phyloP scores from a whole-genome alignment of 192 early-diverging fungal species.

The Haplosporangium gracile region DNA sequence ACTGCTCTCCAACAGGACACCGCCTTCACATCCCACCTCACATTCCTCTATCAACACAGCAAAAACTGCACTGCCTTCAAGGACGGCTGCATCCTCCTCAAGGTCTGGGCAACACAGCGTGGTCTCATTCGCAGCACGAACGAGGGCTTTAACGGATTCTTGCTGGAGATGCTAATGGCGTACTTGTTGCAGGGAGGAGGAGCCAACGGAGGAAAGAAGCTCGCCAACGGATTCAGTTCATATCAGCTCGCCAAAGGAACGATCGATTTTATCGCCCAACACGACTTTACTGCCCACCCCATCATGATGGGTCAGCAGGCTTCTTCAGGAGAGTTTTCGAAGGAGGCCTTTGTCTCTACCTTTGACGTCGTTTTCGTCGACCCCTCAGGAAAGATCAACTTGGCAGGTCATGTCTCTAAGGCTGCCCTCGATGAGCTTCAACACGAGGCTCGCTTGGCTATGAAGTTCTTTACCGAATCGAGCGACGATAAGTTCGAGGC shows the following conservation, averaged over 20 bases:
- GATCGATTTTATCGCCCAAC: conserved; percentile 84
- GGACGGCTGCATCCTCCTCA: conserved; percentile 84
- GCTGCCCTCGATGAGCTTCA: conserved; percentile 79
- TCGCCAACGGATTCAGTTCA: conserved; percentile 79
- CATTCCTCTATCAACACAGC: conserved; percentile 80
- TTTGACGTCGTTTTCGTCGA: conserved; percentile 91
- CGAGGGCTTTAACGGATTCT: conserved; percentile 80
- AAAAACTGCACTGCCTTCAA: conserved; percentile 81
- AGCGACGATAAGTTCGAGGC: conserved; percentile 79
- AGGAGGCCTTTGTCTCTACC: conserved; percentile 67
- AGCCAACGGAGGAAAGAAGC: conserved; percentile 67
- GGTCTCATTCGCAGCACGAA: conserved; percentile 60
- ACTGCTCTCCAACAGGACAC: conserved; percentile 84
- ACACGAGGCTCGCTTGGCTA: conserved; percentile 76
- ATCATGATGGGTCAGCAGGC: conserved; percentile 80
- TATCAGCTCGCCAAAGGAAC: conserved; percentile 90
- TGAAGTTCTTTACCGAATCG: conserved; percentile 74
- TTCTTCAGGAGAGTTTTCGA: conserved; percentile 69
- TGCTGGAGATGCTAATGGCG: conserved; percentile 89
- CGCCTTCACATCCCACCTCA: conserved; percentile 78
- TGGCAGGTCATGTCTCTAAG: conserved; percentile 77
- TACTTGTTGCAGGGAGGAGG: conserved; percentile 81
- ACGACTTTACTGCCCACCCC: conserved; percentile 74
- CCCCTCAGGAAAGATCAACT: conserved; percentile 84
- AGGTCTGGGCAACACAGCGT: conserved; percentile 90